phyloP scores from a whole-genome alignment of 495 filamentous ascomycete species.

The Cercophora samala region DNA sequence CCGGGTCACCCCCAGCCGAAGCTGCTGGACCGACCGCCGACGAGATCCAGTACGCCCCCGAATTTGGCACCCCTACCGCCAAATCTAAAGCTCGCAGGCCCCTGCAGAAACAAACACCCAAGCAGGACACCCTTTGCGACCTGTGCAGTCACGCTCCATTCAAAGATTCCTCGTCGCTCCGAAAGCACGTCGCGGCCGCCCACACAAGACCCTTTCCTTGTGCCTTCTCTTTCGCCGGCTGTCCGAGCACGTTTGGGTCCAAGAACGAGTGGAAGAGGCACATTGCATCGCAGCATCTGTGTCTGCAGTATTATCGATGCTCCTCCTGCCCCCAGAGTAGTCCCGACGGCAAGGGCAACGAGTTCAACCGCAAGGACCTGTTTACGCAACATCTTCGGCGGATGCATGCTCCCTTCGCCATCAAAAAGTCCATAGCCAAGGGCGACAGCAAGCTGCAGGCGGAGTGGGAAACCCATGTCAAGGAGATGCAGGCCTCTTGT shows the following conservation, averaged over 20 bases:
- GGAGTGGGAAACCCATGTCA: slow-evolving; percentile 56
- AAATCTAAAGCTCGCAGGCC: slow-evolving; percentile 46
- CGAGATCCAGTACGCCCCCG: slow-evolving; percentile 34
- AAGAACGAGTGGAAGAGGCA: slow-evolving; percentile 97
- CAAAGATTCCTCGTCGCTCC: slow-evolving; percentile 55
- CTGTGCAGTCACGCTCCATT: slow-evolving; percentile 56
- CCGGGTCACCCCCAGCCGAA: slow-evolving; percentile 40
- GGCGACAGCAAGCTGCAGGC: slow-evolving; percentile 50
- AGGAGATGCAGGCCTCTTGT: slow-evolving; percentile 65
- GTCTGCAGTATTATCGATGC: slow-evolving; percentile 80
- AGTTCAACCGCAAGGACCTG: slow-evolving; percentile 88
- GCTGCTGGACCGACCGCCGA: slow-evolving; percentile 39
- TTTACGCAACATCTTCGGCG: slow-evolving; percentile 93
- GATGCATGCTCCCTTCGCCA: slow-evolving; percentile 68
- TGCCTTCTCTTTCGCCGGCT: slow-evolving; percentile 81
- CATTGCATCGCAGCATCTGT: slow-evolving; percentile 83
- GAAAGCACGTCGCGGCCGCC: slow-evolving; percentile 59
- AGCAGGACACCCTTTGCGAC: slow-evolving; percentile 53
- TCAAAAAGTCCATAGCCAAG: slow-evolving; percentile 49
- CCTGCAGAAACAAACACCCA: slow-evolving; percentile 48
- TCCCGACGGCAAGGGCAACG: slow-evolving; percentile 55
- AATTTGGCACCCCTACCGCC: slow-evolving; percentile 43
- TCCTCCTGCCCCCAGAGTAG: slow-evolving; percentile 65
- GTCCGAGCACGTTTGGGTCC: slow-evolving; percentile 76
- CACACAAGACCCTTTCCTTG: slow-evolving; percentile 76